Base-by-base conservation (phyloP, 805 yeast genomes). In the Hanseniaspora nectarophila region DNA sequence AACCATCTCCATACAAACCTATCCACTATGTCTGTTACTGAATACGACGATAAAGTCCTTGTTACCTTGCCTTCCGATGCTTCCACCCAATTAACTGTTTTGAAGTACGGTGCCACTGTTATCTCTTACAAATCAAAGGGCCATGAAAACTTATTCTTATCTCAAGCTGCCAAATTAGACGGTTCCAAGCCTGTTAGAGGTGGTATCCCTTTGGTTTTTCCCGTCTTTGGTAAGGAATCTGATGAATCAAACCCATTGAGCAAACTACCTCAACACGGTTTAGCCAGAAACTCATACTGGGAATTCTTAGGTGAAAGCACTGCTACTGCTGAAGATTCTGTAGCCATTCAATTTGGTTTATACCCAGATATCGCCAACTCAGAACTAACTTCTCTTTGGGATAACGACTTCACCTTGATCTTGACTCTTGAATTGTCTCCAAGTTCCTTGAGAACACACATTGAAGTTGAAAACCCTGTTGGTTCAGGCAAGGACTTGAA, bases 111-210 rank as follows among this genome's bases (percentile, higher is more conserved):
- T 32, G 98, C 97, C 52, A 85, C 89, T 20, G 80, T 89, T 4
- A 66, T 77, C 32, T 85, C 95, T 1, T 92, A 97, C 97, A 73
- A 70, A 47, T 63, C 81, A 32, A 69, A 74, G 21, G 85, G 83
- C 31, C 66, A 71, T 49, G 97, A 92, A 66, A 89, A 85, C 68
- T 73, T 92, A 54, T 92, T 95, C 95, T 70, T 82, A 29, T 76
- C 82, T 7, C 65, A 71, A 10, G 90, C 77, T 35, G 95, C 97
- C 44, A 79, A 80, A 60, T 69, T 90, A 55, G 97, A 92, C 62
- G 97, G 97, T 10, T 70, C 90, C 43, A 85, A 83, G 63, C 94
- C 98, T 1, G 97, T 92, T 18, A 78, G 98, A 65, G 98, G 98
- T 57, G 98, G 98, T 48, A 85, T 92, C 50, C 98, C 98, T 12